Conservation (phyloP, 2,329 filamentous ascomycete species). For the Pseudogymnoascus sp. region DNA sequence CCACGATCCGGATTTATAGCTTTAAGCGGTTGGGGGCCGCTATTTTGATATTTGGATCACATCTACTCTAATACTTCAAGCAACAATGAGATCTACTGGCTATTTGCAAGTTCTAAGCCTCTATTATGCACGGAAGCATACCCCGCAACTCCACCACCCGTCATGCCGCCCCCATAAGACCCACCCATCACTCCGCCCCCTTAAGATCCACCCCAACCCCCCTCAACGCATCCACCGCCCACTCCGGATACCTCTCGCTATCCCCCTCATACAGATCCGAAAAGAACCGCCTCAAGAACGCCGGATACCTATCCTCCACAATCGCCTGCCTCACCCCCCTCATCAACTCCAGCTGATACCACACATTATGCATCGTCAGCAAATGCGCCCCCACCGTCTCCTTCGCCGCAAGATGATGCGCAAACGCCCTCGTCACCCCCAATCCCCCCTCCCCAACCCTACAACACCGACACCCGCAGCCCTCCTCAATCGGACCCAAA, state of each 20-base stretch:
- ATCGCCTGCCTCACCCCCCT: constrained; percentile 66
- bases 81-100: neutral
- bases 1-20: neutral
- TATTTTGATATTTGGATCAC: neutral
- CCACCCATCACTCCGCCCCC: constrained; percentile 10
- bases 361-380: constrained; percentile 91
- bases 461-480: constrained; percentile 76
- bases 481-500: constrained; percentile 75
- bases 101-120: neutral
- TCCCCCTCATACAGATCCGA: constrained; percentile 57
- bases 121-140: neutral
- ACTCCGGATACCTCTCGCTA: constrained; percentile 63
- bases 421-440: constrained; percentile 78
- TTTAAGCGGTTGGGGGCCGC: neutral
- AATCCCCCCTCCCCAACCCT: constrained; percentile 59
- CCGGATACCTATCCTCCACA: constrained; percentile 71
- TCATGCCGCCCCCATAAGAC: neutral
- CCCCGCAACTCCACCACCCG: neutral
- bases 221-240: constrained; percentile 74
- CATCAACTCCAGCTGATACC: constrained; percentile 86
- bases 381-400: constrained; percentile 85
- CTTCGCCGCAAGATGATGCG: constrained; percentile 87
- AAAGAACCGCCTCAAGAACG: constrained; percentile 75
- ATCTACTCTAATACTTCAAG: neutral
- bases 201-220: constrained; percentile 74